Evolutionary conservation across 2,329 filamentous ascomycete species (phyloP), one percentile per base, ranked within the genome.

Genomic region (Trichophyton schoenleinii): DNA sequence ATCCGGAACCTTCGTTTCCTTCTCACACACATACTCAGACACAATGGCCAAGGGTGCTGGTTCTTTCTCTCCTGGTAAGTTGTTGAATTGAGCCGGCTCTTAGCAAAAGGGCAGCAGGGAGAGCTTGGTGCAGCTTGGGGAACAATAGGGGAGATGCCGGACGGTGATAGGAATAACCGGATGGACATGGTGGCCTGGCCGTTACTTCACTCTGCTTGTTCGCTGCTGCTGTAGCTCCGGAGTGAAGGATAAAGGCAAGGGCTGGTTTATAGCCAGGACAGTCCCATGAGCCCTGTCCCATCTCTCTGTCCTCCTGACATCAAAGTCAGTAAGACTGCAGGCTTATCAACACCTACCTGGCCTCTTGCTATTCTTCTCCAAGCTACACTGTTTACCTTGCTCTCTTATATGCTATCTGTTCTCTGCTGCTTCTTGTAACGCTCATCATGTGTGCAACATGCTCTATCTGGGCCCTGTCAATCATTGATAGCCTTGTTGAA

Each of bases 61-160:
- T 73, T 68, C 67, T 71, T 75, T 73, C 71, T 70, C 72, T 70
- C 70, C 74, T 64, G 78, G 78, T 80, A 77, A 67, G 78, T 74
- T 63, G 11, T 58, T 15, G 3, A 5, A 31, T 13, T 18, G 52
- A n/a, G 34, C 28, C 46, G 25, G 18, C 36, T 36, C 38, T 4
- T 0, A 18, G 25, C 4, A 55, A 18, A 36, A 15, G 15, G 52
- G 20, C 28, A 36, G 52, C 22, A 44, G 4, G 2, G 15, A 55
- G 28, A 55, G 52, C 49, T 53, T 3, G 49, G 11, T 53, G 34
- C 28, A 55, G 52, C 52, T 55, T 55, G 13, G 52, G 38, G 52
- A 55, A 38, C 52, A 13, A 20, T 25, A 8, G 52, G 6, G 34
- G 28, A 55, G 52, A 18, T 15, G 18, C 15, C 52, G 52, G 52